Evolutionary conservation across 495 filamentous ascomycete genomes (phyloP), one percentile per base, ranked within the genome.

Genomic region (Xylaria flabelliformis): DNA sequence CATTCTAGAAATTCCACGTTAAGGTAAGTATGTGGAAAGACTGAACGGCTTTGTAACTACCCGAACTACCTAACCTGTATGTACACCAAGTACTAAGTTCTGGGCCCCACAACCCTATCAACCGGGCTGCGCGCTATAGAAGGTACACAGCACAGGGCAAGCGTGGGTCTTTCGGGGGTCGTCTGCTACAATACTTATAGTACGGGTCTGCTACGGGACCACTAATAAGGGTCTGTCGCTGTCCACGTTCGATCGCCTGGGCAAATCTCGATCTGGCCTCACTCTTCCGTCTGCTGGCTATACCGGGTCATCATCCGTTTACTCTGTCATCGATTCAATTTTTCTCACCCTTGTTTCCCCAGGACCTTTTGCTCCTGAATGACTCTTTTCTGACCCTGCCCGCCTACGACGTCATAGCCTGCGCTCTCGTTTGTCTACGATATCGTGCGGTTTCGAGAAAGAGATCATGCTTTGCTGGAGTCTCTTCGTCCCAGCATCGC

Each of bases 221-320:
- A 44, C 39, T 29, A 12, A 21, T 64, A 64, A 50, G 63, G 63
- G 42, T 50, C 41, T 34, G 42, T 44, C 39, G 63, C 21, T 13
- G 63, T 46, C 21, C 56, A 58, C 42, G 9, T 56, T 73, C 71
- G 71, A 73, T 73, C 71, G 55, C 56, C 55, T 69, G 34, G 70
- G 21, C 71, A 73, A 72, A 68, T 69, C 71, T 64, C 70, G 70
- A 72, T 72, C 70, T 67, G 26, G 36, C 64, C 19, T 34, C 21
- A 21, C 53, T 53, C 15, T 44, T 44, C 39, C 42, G 41, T 51
- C 56, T 24, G 26, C 50, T 44, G 29, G 9, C 34, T 58, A 42
- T 19, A 21, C 34, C 21, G 26, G 15, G 29, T 46, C 53, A 55
- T 61, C 51, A 61, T 17, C 64, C 32, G 53, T 36, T 42, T 26